Percentiles rank a stretch among this genome's conserved stretches.
Conservation (phyloP, 495 filamentous ascomycete species). For the Tuber calosporum region DNA sequence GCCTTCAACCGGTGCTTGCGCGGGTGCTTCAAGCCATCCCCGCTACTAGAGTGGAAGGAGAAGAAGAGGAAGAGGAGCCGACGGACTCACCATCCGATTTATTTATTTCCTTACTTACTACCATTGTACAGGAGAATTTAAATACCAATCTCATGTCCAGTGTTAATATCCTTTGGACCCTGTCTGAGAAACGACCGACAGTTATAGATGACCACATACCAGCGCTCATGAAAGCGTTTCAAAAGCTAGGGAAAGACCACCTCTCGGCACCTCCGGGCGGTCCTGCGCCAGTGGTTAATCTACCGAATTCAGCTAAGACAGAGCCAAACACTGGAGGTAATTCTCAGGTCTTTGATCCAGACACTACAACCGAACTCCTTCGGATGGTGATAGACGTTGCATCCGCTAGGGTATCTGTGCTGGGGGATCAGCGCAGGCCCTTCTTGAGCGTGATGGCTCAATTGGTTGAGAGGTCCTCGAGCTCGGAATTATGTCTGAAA, state of each 20-base stretch:
- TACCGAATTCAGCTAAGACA: slow-evolving; percentile 43
- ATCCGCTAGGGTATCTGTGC: slow-evolving; percentile 79
- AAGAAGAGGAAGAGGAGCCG: slow-evolving; percentile 62
- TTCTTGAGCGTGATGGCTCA: slow-evolving; percentile 92
- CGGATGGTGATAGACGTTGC: slow-evolving; percentile 90
- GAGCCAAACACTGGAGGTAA: slow-evolving; percentile 47
- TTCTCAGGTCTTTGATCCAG: slow-evolving; percentile 57
- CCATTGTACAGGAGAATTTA: slow-evolving; percentile 73
- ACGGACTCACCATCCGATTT: slow-evolving; percentile 56
- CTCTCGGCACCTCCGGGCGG: slow-evolving; percentile 62
- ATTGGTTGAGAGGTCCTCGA: slow-evolving; percentile 86
- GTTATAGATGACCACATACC: slow-evolving; percentile 84
- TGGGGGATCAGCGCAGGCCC: slow-evolving; percentile 85
- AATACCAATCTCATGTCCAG: slow-evolving; percentile 72
- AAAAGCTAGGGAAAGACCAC: slow-evolving; percentile 90
- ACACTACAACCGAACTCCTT: slow-evolving; percentile 79
- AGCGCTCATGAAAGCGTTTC: slow-evolving; percentile 85
- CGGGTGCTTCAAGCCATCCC: slow-evolving; percentile 86
- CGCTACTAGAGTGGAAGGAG: slow-evolving; percentile 83
- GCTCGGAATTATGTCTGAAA: slow-evolving; percentile 75
- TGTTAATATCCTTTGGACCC: slow-evolving; percentile 83
- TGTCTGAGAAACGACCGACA: slow-evolving; percentile 72
- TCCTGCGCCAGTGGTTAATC: slow-evolving; percentile 42
- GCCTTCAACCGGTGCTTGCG: slow-evolving; percentile 73
- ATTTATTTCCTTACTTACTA: slow-evolving; percentile 71